Evolutionary conservation across 2,329 filamentous ascomycete species (phyloP), one percentile per base, ranked within the genome.

Genomic region (Amauroascus verrucosus): DNA sequence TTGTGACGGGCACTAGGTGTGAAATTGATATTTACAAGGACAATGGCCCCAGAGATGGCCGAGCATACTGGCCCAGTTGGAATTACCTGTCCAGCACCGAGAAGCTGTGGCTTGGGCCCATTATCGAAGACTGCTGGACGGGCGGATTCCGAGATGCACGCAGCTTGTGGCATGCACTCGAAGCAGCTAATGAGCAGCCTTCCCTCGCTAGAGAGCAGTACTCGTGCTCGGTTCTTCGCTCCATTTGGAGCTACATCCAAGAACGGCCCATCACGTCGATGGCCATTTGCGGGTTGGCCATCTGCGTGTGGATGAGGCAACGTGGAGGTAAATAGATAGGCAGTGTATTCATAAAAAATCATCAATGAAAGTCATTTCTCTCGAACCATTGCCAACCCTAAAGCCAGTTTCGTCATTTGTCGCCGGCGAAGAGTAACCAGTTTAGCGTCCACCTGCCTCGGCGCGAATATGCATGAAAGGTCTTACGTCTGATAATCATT

Each of bases 61-160:
- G 33, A 35, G 33, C 33, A 35, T 35, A 35, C 14, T 35, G 33
- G 33, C 33, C 33, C 14, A 35, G 33, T 35, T 13, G 33, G 33
- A 35, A 13, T 35, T 35, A n/a, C 49, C 59, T 65, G 43, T 63
- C 62, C 1, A 59, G 48, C 33, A 66, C 61, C 8, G 11, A 60
- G 7, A 54, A 48, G 38, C 41, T 65, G 18, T 65, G 63, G 62
- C 57, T 65, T 30, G 62, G 59, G 40, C 33, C 30, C 18, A 58
- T 65, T 11, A 62, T 66, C 44, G 59, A 65, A 35, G 54, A 55
- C 32, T 66, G 63, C 47, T 65, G 62, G 53, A 48, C 22, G 44
- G 48, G 41, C 41, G 35, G 32, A 43, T 52, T 57, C 22, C 48
- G 37, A 28, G 50, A 46, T 18, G 43, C 26, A 20, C n/a, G n/a